Percentiles rank a stretch among this genome's conserved stretches.
Conservation (phyloP, 225 moss, liverwort and hornwort species). For the Pseudisothecium myosuroides region DNA sequence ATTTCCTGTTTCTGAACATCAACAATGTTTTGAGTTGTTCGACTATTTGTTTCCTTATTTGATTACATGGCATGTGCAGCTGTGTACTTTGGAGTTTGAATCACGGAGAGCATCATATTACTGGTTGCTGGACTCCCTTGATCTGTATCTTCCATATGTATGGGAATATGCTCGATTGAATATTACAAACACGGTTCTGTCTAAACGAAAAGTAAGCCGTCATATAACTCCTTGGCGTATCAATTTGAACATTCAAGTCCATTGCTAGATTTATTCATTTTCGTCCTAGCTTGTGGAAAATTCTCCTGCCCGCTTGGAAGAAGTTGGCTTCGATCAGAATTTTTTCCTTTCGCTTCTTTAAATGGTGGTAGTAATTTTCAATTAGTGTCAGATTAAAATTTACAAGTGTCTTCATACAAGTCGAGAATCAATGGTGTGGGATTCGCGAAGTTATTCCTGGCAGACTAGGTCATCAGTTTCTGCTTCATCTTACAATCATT, state of each 20-base stretch:
- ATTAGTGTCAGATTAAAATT: not conserved
- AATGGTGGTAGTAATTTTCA: not conserved
- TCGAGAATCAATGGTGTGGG: not conserved
- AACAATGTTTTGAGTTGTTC: not conserved
- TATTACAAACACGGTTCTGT: constrained; percentile 79
- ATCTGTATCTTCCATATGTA: constrained; percentile 90
- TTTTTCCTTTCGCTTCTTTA: not conserved
- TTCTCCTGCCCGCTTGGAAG: not conserved
- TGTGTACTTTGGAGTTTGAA: constrained; percentile 91
- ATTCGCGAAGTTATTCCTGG: not conserved
- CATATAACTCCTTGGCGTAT: not conserved
- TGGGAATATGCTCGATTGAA: constrained; percentile 92
- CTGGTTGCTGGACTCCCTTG: constrained; percentile 85
- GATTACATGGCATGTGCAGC: constrained; percentile 31
- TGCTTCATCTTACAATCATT: not conserved
- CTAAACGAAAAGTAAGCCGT: constrained; percentile 74
- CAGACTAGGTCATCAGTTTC: not conserved
- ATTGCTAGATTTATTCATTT: not conserved
- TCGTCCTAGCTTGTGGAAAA: not conserved
- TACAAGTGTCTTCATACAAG: not conserved
- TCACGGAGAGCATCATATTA: constrained; percentile 97
- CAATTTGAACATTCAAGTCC: not conserved
- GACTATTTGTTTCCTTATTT: not conserved
- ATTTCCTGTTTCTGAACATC: not conserved
- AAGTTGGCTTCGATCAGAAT: not conserved